Base-by-base conservation (phyloP, 192 early-diverging fungal species). In the Gorgonomyces haynaldii region DNA sequence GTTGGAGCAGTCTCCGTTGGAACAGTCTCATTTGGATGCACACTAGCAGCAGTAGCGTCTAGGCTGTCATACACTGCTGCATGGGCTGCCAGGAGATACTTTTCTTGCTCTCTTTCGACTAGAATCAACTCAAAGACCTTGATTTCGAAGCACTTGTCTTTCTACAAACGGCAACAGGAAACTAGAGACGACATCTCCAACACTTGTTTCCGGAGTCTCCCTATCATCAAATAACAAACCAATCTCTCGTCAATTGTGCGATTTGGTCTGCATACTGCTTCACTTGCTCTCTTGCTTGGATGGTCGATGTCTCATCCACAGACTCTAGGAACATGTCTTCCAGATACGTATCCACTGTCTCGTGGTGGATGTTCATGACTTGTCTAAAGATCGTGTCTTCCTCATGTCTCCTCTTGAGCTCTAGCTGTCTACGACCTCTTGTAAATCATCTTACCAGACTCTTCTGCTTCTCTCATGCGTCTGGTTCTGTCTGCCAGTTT, bases 111-210 rank as follows among this genome's bases (percentile, higher is more conserved):
- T 9, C 37, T 39, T 58, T 67, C 56, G 23, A 78, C 70, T 71
- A 52, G 5, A 5, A 23, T 7, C 32, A 8, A 16, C 15, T 19
- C 54, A 44, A 37, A 19, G 39, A 78, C 74, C 57, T 54, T 69
- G 55, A 21, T 52, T 49, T 10, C 66, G 55, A 12, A 78, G 46
- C 10, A 48, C 51, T 20, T 71, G 58, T 5, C 57, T 49, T 42
- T 80, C 71, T 5, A 76, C 72, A 37, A 76, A 67, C 4, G 75
- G 77, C 17, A 80, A 61, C 49, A 80, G 45, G 65, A 76, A 80
- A 10, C 69, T 64, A 6, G 58, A 47, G 26, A 80, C 68, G 9
- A 80, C 38, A 49, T 74, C 69, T 3, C 56, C 37, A 12, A 78
- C 75, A 16, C 52, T 60, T 22, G 25, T 64, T 8, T 52, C 41